Percentiles rank a stretch among this genome's conserved stretches.
These are phyloP conservation scores for Mucuna pruriens DNA, from an alignment of 306 rosid species.

Conservation along the genomic window DNA sequence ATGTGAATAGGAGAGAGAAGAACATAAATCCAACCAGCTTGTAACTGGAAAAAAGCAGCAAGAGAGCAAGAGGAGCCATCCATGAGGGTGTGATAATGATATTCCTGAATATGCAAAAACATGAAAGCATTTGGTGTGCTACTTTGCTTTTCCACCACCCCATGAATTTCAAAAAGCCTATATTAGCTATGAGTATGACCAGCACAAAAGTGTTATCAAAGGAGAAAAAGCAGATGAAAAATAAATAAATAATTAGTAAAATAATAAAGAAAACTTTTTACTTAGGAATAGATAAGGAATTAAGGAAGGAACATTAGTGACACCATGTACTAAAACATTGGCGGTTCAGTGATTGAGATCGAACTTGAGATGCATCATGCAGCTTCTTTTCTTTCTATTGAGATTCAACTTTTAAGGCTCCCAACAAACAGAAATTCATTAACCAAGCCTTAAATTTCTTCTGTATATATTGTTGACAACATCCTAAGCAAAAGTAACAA, in stretches of 20 bases:
- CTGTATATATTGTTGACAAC: background rate
- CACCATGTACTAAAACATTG: background rate
- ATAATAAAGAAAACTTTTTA: conserved; percentile 1
- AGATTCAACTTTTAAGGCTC: background rate
- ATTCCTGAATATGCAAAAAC: conserved; percentile 57
- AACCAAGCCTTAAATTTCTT: background rate
- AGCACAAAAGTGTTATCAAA: conserved; percentile 36
- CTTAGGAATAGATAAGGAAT: conserved; percentile 29
- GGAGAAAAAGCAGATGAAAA: conserved; percentile 19
- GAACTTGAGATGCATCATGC: background rate
- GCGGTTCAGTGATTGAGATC: background rate
- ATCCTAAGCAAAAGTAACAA: background rate
- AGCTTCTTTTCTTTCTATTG: background rate
- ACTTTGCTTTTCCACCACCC: conserved; percentile 54
- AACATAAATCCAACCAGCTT: conserved; percentile 51
- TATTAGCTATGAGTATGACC: conserved; percentile 31
- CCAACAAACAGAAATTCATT: background rate
- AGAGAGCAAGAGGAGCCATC: conserved; percentile 52
- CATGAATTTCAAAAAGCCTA: conserved; percentile 50
- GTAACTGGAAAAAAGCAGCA: conserved; percentile 52
- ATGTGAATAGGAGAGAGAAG: conserved; percentile 54
- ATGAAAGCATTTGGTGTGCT: conserved; percentile 64
- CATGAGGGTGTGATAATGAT: conserved; percentile 56
- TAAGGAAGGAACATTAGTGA: background rate
- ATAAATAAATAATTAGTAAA: background rate